Conservation (phyloP, 139 green algal genomes). For the Zygnema circumcarinatum region DNA sequence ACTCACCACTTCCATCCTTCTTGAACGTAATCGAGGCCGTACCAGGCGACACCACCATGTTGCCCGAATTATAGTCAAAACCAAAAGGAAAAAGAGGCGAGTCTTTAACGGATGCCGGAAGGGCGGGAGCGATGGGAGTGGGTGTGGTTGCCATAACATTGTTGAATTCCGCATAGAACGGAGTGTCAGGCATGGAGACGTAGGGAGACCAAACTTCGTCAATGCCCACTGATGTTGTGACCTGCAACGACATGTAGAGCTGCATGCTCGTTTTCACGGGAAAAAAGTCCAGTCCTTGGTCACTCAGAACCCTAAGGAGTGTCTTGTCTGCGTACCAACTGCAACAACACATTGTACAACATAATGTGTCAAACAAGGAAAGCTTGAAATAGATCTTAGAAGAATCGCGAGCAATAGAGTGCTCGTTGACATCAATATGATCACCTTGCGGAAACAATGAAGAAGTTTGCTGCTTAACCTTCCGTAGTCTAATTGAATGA, state of each 20-base stretch:
- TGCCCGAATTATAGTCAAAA: background rate
- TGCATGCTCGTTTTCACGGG: slow-evolving; percentile 6
- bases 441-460: too few species aligned
- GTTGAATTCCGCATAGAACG: background rate
- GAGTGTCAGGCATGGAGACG: background rate
- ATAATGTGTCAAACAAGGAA: too few species aligned
- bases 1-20: slow-evolving; percentile 1
- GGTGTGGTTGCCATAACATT: background rate
- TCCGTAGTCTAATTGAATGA: too few species aligned
- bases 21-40: background rate
- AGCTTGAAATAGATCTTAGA: too few species aligned
- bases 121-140: background rate
- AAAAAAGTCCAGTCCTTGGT: background rate
- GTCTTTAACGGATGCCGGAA: background rate
- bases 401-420: too few species aligned
- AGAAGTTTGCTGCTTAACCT: too few species aligned
- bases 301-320: background rate
- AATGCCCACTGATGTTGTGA: background rate
- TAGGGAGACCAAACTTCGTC: background rate
- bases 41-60: background rate
- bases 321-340: slow-evolving; percentile 16
- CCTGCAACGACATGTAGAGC: background rate
- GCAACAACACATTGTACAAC: too few species aligned
- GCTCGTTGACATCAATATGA: too few species aligned
- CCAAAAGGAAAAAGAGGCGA: background rate